These are phyloP conservation scores for Ganoderma sinense DNA, from an alignment of 1,284 basidiomycete genomes.

Conservation along the genomic window DNA sequence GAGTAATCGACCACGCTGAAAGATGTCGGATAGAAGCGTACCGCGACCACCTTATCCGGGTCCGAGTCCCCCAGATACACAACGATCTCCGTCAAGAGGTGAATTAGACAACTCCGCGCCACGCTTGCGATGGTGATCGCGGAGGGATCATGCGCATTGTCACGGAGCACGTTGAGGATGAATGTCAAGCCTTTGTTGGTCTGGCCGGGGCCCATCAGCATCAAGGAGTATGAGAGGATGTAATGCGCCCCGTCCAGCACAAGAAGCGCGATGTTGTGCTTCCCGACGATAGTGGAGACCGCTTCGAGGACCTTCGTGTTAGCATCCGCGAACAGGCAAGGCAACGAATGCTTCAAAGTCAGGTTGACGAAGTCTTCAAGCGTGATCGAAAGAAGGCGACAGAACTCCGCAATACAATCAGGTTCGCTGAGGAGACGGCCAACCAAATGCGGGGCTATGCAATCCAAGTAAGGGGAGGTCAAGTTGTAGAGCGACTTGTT, in stretches of 20 bases:
- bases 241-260: constrained; percentile 68
- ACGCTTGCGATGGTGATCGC: constrained; percentile 59
- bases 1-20: constrained; percentile 3
- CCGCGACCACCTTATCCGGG: constrained; percentile 49
- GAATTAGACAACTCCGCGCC: constrained; percentile 70
- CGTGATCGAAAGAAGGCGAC: constrained; percentile 64
- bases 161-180: constrained; percentile 59
- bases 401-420: constrained; percentile 64
- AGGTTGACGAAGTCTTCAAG: constrained; percentile 72
- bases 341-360: constrained; percentile 74
- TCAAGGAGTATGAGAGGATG: constrained; percentile 80
- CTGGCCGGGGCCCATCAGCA: constrained; percentile 59
- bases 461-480: constrained; percentile 73
- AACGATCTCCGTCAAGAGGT: constrained; percentile 79
- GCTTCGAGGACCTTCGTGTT: constrained; percentile 54
- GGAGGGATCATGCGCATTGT: constrained; percentile 42
- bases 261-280: constrained; percentile 56
- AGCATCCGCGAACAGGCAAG: constrained; percentile 71
- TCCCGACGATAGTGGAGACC: constrained; percentile 48
- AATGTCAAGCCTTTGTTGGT: constrained; percentile 69
- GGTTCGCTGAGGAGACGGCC: constrained; percentile 67
- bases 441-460: constrained; percentile 75
- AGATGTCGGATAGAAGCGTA: constrained; percentile 38
- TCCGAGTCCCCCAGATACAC: constrained; percentile 78
- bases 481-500: constrained; percentile 76